phyloP scores from a whole-genome alignment of 1,284 basidiomycete genomes.

The Cutaneotrichosporon sp. region DNA sequence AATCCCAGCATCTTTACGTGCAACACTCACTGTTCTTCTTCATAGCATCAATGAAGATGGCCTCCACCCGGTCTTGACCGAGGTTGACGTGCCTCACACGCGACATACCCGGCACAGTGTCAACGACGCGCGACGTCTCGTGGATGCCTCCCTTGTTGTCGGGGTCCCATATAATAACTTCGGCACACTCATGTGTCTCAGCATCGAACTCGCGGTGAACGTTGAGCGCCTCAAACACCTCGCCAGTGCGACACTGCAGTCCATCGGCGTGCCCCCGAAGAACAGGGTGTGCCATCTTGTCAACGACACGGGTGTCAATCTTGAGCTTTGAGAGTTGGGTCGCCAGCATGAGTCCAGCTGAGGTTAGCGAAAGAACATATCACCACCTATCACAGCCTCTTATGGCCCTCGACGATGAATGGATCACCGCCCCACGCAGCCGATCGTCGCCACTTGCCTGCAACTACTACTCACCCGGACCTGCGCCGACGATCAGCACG shows the following conservation, averaged over 20 bases:
- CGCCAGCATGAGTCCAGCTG: constrained; percentile 19
- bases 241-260: constrained; percentile 33
- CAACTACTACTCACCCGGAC: constrained; percentile 12
- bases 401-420: too few relatives aligned
- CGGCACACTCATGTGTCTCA: constrained; percentile 27
- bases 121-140: constrained; percentile 30
- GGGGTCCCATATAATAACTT: constrained; percentile 33
- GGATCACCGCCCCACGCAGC: background rate
- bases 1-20: too few relatives aligned
- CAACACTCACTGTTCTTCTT: constrained; percentile 25
- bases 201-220: constrained; percentile 25
- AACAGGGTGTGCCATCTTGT: constrained; percentile 29
- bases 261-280: constrained; percentile 29
- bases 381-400: too few relatives aligned
- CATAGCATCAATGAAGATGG: constrained; percentile 35
- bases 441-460: too few relatives aligned
- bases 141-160: constrained; percentile 20
- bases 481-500: constrained; percentile 19
- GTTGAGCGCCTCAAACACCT: constrained; percentile 34
- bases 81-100: constrained; percentile 31
- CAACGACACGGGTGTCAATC: constrained; percentile 28
- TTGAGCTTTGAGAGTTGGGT: constrained; percentile 18
- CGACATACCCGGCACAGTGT: constrained; percentile 29
- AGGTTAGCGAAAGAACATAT: background rate
- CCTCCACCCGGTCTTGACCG: constrained; percentile 35